These are phyloP conservation scores for Boletus huronensis DNA, from an alignment of 768 basidiomycete genomes.

Conservation along the genomic window DNA sequence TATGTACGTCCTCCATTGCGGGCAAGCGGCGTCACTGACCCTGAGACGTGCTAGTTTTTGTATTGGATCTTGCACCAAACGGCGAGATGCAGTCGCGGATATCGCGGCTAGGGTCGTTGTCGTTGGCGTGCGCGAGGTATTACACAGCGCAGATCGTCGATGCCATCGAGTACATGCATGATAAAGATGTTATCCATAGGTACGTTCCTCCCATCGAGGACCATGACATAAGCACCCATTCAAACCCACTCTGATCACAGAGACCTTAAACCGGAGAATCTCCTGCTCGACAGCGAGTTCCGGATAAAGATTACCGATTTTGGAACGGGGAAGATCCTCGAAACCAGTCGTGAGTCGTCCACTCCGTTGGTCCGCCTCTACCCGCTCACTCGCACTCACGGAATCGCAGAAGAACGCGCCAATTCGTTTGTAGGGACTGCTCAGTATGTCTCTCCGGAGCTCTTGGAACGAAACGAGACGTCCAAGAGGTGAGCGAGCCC, in stretches of 20 bases:
- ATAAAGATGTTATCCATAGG: slow-evolving; percentile 87
- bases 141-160: slow-evolving; percentile 91
- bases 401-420: slow-evolving; percentile 45
- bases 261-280: slow-evolving; percentile 83
- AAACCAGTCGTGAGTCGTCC: slow-evolving; percentile 45
- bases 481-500: slow-evolving; percentile 59
- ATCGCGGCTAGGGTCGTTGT: slow-evolving; percentile 81
- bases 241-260: slow-evolving; percentile 29
- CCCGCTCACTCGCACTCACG: slow-evolving; percentile 12
- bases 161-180: slow-evolving; percentile 87
- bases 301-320: slow-evolving; percentile 97
- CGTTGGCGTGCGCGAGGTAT: slow-evolving; percentile 68
- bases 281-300: slow-evolving; percentile 82
- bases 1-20: slow-evolving; percentile 55
- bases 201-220: slow-evolving; percentile 22
- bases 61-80: slow-evolving; percentile 70
- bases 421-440: slow-evolving; percentile 87
- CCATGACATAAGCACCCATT: slow-evolving; percentile 12
- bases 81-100: slow-evolving; percentile 76
- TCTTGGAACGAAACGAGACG: slow-evolving; percentile 70
- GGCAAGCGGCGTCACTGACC: not conserved
- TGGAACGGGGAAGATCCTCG: slow-evolving; percentile 81
- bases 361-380: not conserved
- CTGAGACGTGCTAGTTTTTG: slow-evolving; percentile 57
- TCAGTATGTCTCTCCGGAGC: slow-evolving; percentile 86